Conservation (phyloP, 2,329 filamentous ascomycete species). For the Cladosporium sp. region DNA sequence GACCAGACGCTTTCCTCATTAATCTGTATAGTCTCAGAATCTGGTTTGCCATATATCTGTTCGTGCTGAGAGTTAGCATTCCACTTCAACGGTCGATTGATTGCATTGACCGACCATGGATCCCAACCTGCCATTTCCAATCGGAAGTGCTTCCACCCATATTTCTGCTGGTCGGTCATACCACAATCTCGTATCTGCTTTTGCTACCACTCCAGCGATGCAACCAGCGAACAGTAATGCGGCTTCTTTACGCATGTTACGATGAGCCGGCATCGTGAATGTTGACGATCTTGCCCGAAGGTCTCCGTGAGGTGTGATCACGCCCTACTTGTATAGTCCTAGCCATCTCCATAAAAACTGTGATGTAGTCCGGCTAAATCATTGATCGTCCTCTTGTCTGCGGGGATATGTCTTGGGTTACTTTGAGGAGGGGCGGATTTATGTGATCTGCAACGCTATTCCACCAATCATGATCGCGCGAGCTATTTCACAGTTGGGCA, state of each 20-base stretch:
- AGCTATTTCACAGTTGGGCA: too few relatives aligned
- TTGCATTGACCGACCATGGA: neutral
- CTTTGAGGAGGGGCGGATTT: neutral
- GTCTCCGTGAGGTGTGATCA: neutral
- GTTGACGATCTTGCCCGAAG: neutral
- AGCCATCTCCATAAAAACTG: neutral
- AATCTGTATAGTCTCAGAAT: slow-evolving; percentile 5
- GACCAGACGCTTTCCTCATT: slow-evolving; percentile 11
- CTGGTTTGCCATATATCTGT: neutral
- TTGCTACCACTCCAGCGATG: neutral
- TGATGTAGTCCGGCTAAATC: neutral
- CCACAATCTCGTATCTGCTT: neutral
- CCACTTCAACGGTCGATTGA: too few relatives aligned
- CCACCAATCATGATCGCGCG: neutral
- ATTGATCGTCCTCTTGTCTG: neutral
- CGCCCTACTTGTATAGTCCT: neutral
- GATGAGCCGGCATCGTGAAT: neutral
- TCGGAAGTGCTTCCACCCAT: slow-evolving; percentile 5
- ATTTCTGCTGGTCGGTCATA: slow-evolving; percentile 6
- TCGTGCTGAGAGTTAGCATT: too few relatives aligned
- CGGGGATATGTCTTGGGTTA: slow-evolving; percentile 3
- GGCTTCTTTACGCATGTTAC: neutral
- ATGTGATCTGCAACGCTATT: neutral
- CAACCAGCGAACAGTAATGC: neutral
- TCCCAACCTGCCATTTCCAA: slow-evolving; percentile 4